Base-by-base conservation (phyloP, 176 grass and related monocot species). In the Oryza coarctata region DNA sequence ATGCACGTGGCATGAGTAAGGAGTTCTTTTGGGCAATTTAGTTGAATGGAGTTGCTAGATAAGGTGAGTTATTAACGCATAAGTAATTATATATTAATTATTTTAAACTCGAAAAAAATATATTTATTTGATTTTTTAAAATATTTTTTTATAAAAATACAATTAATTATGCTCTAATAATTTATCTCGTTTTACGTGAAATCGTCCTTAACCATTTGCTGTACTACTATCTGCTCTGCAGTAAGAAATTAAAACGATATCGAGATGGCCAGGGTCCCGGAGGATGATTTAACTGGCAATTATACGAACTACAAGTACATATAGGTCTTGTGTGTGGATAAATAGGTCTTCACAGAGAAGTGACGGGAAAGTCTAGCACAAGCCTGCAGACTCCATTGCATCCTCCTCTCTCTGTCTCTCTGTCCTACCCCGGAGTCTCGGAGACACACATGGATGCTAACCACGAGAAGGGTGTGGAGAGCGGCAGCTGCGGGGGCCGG, bases 371-470 rank as follows among this genome's bases (percentile, higher is more conserved):
- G 20, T 18, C 20, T 55, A n/a, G 9, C 50, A 55, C 50, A 55
- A 55, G 50, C 6, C 20, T 55, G 18, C 50, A 55, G 3, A 15
- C 47, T 20, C 47, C 47, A 50, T 5, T 15, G 17, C 47, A 20
- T 23, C 28, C 73, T 22, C 18, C 4, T 10, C 47, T 60, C 33
- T 25, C 35, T n/a, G n/a, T 41, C 5, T 28, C 27, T 57, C 61
- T 52, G 67, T 35, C 34, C 71, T 63, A 1, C 6, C 17, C 15
- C 13, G 13, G 13, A 32, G n/a, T 33, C 41, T 3, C 44, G 11
- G 13, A 55, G 18, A 55, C 34, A 52, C 23, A 10, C 4, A 97
- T 97, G 94, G 89, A 90, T 71, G 69, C 47, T 40, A 81, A 23
- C 25, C 75, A 86, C 30, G 82, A 87, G 69, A 85, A 70, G 67